These are phyloP conservation scores for Epichloe elymi DNA, from an alignment of 2,329 filamentous ascomycete species.

Conservation along the genomic window DNA sequence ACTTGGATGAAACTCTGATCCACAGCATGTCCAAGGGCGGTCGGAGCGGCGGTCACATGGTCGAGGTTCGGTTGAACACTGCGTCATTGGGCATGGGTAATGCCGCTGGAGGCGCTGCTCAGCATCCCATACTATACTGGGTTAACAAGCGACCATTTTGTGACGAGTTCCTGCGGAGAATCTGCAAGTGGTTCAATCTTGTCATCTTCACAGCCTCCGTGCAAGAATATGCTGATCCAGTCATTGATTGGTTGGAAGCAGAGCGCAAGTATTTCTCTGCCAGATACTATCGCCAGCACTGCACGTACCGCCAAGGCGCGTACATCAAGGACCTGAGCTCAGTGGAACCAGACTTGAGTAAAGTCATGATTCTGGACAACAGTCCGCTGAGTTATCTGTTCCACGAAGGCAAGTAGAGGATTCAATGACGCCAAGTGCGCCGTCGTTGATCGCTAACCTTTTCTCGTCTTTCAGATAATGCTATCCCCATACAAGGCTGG, in stretches of 20 bases:
- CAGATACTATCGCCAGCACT: conserved; percentile 92
- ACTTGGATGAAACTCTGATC: conserved; percentile 93
- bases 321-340: conserved; percentile 97
- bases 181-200: conserved; percentile 96
- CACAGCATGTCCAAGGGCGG: conserved; percentile 97
- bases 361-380: conserved; percentile 98
- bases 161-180: conserved; percentile 84
- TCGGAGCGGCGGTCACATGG: conserved; percentile 91
- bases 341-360: conserved; percentile 91
- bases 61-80: conserved; percentile 82
- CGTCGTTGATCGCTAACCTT: neutral
- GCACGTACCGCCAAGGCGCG: conserved; percentile 85
- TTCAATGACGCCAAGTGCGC: neutral
- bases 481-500: conserved; percentile 98
- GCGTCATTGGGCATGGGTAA: conserved; percentile 49
- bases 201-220: conserved; percentile 95
- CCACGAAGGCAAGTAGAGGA: conserved; percentile 63
- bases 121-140: conserved; percentile 96
- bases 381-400: conserved; percentile 97
- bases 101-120: conserved; percentile 53
- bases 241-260: conserved; percentile 96
- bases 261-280: conserved; percentile 94
- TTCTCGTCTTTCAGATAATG: conserved; percentile 58
- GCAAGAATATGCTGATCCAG: conserved; percentile 95
- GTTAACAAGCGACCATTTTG: conserved; percentile 96